These are phyloP conservation scores for Agaricus subrufescens DNA, from an alignment of 768 basidiomycete genomes.

Conservation along the genomic window DNA sequence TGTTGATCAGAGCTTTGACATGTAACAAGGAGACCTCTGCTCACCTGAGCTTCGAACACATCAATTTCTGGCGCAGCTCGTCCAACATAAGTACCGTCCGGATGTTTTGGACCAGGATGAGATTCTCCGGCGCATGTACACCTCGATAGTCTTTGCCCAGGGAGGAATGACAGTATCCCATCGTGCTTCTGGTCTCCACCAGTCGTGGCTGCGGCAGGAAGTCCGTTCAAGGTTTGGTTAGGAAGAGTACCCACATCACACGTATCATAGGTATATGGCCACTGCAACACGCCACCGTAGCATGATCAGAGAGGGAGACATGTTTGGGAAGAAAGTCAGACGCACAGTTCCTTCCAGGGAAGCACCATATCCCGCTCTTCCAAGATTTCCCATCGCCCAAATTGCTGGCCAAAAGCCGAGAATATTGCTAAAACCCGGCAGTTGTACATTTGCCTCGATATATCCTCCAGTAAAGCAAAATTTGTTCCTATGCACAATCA, in stretches of 20 bases:
- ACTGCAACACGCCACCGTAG: conserved; percentile 34
- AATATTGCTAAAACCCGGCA: conserved; percentile 66
- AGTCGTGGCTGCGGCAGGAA: conserved; percentile 56
- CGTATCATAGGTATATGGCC: conserved; percentile 79
- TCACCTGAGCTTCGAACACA: conserved; percentile 76
- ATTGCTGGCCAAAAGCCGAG: conserved; percentile 74
- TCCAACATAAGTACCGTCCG: conserved; percentile 75
- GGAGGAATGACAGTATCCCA: conserved; percentile 62
- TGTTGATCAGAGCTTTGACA: background rate
- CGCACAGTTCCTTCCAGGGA: conserved; percentile 73
- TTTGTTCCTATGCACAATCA: conserved; percentile 55
- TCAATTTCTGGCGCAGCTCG: conserved; percentile 89
- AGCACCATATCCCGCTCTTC: conserved; percentile 83
- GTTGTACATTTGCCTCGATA: conserved; percentile 56
- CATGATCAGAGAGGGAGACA: background rate
- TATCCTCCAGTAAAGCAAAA: conserved; percentile 87
- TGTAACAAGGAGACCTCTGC: background rate
- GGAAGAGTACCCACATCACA: conserved; percentile 83
- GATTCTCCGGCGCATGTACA: conserved; percentile 82
- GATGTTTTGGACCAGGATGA: conserved; percentile 77
- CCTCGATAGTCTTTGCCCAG: conserved; percentile 77
- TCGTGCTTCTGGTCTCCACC: conserved; percentile 49
- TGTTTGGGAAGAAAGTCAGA: background rate
- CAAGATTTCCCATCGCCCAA: conserved; percentile 71
- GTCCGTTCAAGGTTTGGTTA: conserved; percentile 75